These are phyloP conservation scores for Suhomyces emberorum DNA, from an alignment of 805 yeast species.

Conservation along the genomic window DNA sequence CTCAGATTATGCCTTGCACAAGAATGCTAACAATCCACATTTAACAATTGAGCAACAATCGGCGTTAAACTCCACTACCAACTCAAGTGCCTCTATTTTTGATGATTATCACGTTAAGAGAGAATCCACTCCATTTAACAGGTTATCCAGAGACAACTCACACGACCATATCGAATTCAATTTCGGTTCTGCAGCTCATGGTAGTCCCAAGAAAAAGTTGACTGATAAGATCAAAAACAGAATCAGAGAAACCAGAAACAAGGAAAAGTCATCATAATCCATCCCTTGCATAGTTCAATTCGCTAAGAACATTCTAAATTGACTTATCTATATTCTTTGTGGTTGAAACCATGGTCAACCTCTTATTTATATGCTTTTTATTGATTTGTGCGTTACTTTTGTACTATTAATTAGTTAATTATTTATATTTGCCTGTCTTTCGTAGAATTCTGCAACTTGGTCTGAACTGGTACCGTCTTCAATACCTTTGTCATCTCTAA, in stretches of 20 bases:
- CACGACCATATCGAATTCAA: conserved; percentile 31
- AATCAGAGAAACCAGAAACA: conserved; percentile 35
- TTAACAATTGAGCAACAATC: conserved; percentile 23
- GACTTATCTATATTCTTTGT: neutral
- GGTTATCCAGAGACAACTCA: conserved; percentile 20
- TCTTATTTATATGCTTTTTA: neutral
- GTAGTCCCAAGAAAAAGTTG: conserved; percentile 14
- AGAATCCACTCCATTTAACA: conserved; percentile 5
- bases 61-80: conserved; percentile 23
- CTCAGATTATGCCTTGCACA: conserved; percentile 45
- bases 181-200: conserved; percentile 15
- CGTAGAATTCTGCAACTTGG: conserved; percentile 80
- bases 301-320: neutral
- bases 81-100: conserved; percentile 29
- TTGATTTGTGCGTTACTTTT: too few species aligned
- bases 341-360: neutral
- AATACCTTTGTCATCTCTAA: conserved; percentile 80
- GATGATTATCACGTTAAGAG: conserved; percentile 28
- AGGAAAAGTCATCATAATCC: too few species aligned
- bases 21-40: conserved; percentile 22
- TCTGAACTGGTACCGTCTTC: conserved; percentile 86
- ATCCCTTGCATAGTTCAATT: too few species aligned
- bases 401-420: too few species aligned
- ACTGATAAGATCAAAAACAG: conserved; percentile 34
- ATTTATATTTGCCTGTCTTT: conserved; percentile 54